Conservation (phyloP, 352 stramenopile genomes). For the Pythium volutum region DNA sequence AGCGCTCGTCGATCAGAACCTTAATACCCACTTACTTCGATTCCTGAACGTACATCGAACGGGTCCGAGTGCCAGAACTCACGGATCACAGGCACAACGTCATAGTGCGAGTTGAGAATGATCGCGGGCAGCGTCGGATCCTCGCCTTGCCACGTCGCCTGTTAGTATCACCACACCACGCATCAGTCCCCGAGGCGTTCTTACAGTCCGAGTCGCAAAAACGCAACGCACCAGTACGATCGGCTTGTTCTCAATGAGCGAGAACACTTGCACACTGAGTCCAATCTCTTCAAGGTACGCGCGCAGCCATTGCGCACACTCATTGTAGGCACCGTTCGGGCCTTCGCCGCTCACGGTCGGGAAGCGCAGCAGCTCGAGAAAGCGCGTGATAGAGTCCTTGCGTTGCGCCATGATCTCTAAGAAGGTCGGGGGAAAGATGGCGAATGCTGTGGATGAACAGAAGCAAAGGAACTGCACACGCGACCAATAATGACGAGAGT, state of each 20-base stretch:
- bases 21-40: not conserved
- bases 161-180: not conserved
- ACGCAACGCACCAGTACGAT: slow-evolving; percentile 80
- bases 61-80: slow-evolving; percentile 90
- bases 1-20: not conserved
- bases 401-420: slow-evolving; percentile 16
- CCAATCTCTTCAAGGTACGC: slow-evolving; percentile 32
- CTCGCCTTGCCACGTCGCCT: slow-evolving; percentile 81
- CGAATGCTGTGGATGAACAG: not conserved
- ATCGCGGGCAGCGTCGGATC: slow-evolving; percentile 84
- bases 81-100: slow-evolving; percentile 91
- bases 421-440: not conserved
- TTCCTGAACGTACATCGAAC: slow-evolving; percentile 63
- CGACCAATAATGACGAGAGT: too few species aligned
- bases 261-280: slow-evolving; percentile 48
- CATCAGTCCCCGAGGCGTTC: not conserved
- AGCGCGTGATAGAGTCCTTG: slow-evolving; percentile 44
- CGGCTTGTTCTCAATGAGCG: slow-evolving; percentile 66
- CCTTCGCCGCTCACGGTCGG: slow-evolving; percentile 74
- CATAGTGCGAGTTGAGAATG: slow-evolving; percentile 96
- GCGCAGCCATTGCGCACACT: slow-evolving; percentile 64
- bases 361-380: slow-evolving; percentile 77
- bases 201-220: not conserved
- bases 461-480: not conserved
- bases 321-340: slow-evolving; percentile 56